phyloP scores from a whole-genome alignment of 768 basidiomycete species.

The Dentipellis fragilis region DNA sequence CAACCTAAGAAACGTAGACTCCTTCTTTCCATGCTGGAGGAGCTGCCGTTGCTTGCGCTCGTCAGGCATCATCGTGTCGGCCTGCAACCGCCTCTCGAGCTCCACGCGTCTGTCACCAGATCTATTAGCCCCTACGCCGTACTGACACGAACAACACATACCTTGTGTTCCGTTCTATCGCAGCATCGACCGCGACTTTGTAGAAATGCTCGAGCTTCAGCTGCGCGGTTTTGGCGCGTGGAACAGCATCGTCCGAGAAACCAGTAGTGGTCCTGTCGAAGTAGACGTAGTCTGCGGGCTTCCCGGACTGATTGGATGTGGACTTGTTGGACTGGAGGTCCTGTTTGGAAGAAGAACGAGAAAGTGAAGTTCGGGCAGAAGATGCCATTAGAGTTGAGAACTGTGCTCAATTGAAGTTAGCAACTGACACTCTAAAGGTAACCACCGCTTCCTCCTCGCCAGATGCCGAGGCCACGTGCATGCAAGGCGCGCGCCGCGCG shows the following conservation, averaged over 20 bases:
- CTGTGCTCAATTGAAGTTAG: background rate
- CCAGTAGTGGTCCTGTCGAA: constrained; percentile 74
- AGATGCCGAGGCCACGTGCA: no score
- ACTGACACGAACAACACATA: constrained; percentile 21
- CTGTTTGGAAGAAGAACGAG: constrained; percentile 13
- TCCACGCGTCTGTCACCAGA: constrained; percentile 65
- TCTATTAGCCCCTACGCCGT: background rate
- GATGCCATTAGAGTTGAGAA: constrained; percentile 7
- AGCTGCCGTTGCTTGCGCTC: constrained; percentile 83
- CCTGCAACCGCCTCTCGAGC: constrained; percentile 69
- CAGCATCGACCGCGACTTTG: constrained; percentile 92
- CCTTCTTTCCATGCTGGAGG: constrained; percentile 75
- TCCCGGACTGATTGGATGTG: constrained; percentile 20
- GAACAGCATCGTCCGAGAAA: constrained; percentile 73
- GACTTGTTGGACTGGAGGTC: constrained; percentile 8
- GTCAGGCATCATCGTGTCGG: constrained; percentile 61
- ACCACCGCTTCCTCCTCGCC: no score
- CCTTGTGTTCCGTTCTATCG: constrained; percentile 90
- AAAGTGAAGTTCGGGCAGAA: constrained; percentile 4
- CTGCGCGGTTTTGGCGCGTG: constrained; percentile 84
- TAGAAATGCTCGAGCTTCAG: constrained; percentile 95
- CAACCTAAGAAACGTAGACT: constrained; percentile 81
- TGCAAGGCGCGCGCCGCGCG: no score
- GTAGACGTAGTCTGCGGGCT: constrained; percentile 77
- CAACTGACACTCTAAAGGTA: background rate